These are phyloP conservation scores for Nepenthes alata DNA, from an alignment of 179 eudicot genomes.

Conservation along the genomic window DNA sequence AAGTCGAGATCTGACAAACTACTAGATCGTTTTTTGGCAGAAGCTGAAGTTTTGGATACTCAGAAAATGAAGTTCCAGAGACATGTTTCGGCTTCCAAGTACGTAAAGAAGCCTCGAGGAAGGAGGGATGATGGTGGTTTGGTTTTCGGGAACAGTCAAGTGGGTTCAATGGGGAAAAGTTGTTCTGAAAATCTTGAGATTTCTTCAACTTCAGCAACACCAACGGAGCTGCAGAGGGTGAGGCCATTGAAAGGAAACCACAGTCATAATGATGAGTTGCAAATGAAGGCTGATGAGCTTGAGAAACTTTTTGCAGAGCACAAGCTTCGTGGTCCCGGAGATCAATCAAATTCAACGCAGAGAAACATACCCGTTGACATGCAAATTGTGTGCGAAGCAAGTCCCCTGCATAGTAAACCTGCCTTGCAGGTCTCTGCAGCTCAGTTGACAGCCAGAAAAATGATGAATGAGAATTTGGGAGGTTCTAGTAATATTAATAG, in stretches of 20 bases:
- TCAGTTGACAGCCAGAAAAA: slow-evolving; percentile 17
- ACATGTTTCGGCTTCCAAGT: slow-evolving; percentile 32
- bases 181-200: slow-evolving; percentile 19
- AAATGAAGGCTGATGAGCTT: slow-evolving; percentile 86
- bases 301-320: slow-evolving; percentile 95
- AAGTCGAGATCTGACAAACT: slow-evolving; percentile 28
- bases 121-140: slow-evolving; percentile 31
- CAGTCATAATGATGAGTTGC: slow-evolving; percentile 67
- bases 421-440: slow-evolving; percentile 24
- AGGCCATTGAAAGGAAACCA: slow-evolving; percentile 72
- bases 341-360: slow-evolving; percentile 46
- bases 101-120: slow-evolving; percentile 26
- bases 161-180: slow-evolving; percentile 26
- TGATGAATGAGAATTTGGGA: slow-evolving; percentile 17
- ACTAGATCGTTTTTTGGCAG: slow-evolving; percentile 19
- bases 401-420: slow-evolving; percentile 18
- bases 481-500: slow-evolving; percentile 22
- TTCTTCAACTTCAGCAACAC: slow-evolving; percentile 23
- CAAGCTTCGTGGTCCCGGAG: slow-evolving; percentile 58
- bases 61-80: slow-evolving; percentile 40
- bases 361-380: slow-evolving; percentile 42
- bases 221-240: slow-evolving; percentile 46
- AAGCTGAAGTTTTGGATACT: slow-evolving; percentile 34
- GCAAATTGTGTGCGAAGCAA: slow-evolving; percentile 19
- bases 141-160: slow-evolving; percentile 21